A percentile compares a stretch with the other conserved stretches of the same genome.
These are phyloP conservation scores for Dictyostelium gargantuum DNA, from an alignment of 208 protist genomes.

Conservation along the genomic window DNA sequence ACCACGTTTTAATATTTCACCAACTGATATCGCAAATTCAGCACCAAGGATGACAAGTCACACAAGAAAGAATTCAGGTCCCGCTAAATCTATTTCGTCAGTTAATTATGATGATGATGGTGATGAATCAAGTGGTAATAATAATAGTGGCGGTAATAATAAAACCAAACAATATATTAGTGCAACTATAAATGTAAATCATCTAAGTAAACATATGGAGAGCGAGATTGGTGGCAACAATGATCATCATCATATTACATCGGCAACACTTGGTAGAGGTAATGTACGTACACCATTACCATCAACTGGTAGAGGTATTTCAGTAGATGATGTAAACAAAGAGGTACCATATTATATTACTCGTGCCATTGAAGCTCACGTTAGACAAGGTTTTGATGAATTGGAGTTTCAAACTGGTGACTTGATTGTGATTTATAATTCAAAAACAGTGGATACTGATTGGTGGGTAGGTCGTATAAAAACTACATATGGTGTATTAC, in stretches of 20 bases:
- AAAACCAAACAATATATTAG: not conserved
- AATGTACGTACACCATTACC: not conserved
- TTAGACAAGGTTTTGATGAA: not conserved
- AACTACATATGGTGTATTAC: not conserved
- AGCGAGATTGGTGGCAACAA: no score
- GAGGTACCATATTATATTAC: slow-evolving; percentile 32
- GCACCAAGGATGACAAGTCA: not conserved
- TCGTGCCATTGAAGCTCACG: not conserved
- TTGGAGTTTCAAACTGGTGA: not conserved
- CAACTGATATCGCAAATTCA: not conserved
- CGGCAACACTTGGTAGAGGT: not conserved
- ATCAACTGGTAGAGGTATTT: not conserved
- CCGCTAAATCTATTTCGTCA: not conserved
- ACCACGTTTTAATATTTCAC: not conserved
- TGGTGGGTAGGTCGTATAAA: slow-evolving; percentile 44
- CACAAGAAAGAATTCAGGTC: slow-evolving; percentile 18
- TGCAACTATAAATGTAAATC: not conserved
- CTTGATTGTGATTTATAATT: slow-evolving; percentile 18
- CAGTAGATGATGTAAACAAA: not conserved
- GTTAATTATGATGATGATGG: not conserved
- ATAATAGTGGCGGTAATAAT: not conserved
- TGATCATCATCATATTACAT: not conserved
- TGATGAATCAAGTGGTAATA: not conserved
- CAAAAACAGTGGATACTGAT: not conserved
- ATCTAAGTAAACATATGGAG: not conserved